A percentile compares a stretch with the other conserved stretches of the same genome.
Conservation (phyloP, 1,284 basidiomycete species). For the Meira miltonrushii region DNA sequence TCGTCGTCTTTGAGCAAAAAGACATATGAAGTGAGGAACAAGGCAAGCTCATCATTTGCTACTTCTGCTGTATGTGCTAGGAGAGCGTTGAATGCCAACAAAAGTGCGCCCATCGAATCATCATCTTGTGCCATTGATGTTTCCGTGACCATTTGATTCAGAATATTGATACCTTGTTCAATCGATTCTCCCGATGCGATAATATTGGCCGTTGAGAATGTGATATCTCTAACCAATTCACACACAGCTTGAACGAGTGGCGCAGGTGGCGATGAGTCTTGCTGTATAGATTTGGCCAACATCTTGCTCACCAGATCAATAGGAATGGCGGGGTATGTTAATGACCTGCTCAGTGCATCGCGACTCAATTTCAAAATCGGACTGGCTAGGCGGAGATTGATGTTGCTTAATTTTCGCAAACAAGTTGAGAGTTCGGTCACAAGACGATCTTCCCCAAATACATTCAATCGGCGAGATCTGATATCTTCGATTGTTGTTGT, state of each 20-base stretch:
- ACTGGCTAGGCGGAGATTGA: constrained; percentile 1
- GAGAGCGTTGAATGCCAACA: background rate
- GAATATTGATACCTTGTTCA: background rate
- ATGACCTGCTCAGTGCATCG: background rate
- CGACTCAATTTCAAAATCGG: constrained; percentile 1
- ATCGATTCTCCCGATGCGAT: constrained; percentile 2
- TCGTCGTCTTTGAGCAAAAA: background rate
- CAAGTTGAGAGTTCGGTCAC: background rate
- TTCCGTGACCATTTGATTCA: background rate
- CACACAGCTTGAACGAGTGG: background rate
- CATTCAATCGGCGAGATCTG: background rate
- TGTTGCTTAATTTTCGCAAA: constrained; percentile 1
- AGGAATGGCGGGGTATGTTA: background rate
- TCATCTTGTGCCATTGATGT: background rate
- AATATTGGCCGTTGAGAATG: constrained; percentile 8
- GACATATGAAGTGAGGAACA: background rate
- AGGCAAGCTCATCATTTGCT: background rate
- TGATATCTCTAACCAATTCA: constrained; percentile 5
- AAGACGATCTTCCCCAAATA: constrained; percentile 1
- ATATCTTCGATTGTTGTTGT: background rate
- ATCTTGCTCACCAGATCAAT: background rate
- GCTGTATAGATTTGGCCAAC: background rate
- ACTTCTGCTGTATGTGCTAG: background rate
- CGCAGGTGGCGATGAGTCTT: background rate
- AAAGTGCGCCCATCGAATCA: background rate